These are phyloP conservation scores for Stenocarpella maydis DNA, from an alignment of 2,329 filamentous ascomycete genomes.

Conservation along the genomic window DNA sequence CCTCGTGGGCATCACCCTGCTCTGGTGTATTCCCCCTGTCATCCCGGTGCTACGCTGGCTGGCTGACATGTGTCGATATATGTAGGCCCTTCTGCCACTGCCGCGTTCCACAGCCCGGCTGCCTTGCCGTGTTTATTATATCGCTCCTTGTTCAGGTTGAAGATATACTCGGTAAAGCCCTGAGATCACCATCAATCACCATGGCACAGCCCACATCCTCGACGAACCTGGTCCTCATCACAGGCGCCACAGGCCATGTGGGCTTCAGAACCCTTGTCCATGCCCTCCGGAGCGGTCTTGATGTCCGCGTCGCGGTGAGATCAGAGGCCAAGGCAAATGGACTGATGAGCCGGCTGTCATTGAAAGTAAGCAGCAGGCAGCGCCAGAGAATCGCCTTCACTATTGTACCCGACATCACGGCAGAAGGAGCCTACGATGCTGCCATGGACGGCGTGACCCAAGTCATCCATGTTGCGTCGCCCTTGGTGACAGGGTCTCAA, in stretches of 20 bases:
- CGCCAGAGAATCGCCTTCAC: conserved; percentile 25
- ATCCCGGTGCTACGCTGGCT: neutral
- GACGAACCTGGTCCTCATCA: conserved; percentile 32
- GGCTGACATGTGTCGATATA: conserved; percentile 15
- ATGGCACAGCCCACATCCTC: conserved; percentile 29
- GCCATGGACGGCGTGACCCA: conserved; percentile 34
- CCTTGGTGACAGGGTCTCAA: conserved; percentile 31
- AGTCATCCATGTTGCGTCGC: conserved; percentile 37
- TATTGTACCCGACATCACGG: conserved; percentile 36
- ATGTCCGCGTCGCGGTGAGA: conserved; percentile 35
- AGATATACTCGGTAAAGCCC: neutral
- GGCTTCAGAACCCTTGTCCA: conserved; percentile 35
- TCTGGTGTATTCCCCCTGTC: conserved; percentile 3
- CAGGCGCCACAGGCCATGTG: conserved; percentile 39
- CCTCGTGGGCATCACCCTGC: neutral
- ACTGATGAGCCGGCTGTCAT: neutral
- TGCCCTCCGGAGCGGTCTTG: conserved; percentile 33
- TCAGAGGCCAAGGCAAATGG: conserved; percentile 32
- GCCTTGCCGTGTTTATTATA: neutral
- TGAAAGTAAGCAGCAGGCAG: conserved; percentile 12
- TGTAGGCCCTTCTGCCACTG: neutral
- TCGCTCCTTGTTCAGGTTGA: neutral
- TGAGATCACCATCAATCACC: neutral
- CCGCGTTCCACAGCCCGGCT: neutral
- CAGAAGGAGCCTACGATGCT: conserved; percentile 32